These are phyloP conservation scores for Gentiana macrophylla DNA, from an alignment of 257 asterid species.

Conservation along the genomic window DNA sequence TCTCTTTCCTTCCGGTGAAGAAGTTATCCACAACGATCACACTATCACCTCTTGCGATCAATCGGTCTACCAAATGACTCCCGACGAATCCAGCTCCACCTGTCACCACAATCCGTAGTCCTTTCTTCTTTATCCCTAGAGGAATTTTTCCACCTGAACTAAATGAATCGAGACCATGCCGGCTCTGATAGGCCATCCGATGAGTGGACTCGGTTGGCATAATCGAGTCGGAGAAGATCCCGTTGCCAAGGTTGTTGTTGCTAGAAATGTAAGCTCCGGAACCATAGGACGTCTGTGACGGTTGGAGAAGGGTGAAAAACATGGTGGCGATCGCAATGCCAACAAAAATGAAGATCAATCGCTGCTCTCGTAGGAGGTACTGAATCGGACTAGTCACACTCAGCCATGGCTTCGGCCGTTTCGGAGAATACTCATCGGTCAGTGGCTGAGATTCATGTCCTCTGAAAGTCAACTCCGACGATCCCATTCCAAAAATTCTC, in stretches of 20 bases:
- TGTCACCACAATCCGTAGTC: slow-evolving; percentile 73
- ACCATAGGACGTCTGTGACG: slow-evolving; percentile 15
- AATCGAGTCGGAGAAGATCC: slow-evolving; percentile 20
- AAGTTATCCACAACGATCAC: slow-evolving; percentile 96
- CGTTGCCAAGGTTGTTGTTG: neutral
- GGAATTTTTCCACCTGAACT: slow-evolving; percentile 82
- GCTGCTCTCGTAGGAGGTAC: slow-evolving; percentile 41
- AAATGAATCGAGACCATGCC: slow-evolving; percentile 35
- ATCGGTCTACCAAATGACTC: slow-evolving; percentile 85
- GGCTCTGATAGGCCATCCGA: slow-evolving; percentile 44
- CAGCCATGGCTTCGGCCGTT: slow-evolving; percentile 38
- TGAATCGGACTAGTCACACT: slow-evolving; percentile 29
- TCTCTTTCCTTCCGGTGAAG: slow-evolving; percentile 90
- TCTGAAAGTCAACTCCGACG: slow-evolving; percentile 79
- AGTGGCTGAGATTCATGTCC: slow-evolving; percentile 65
- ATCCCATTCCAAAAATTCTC: slow-evolving; percentile 36
- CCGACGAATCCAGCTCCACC: slow-evolving; percentile 99
- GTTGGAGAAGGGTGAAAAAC: slow-evolving; percentile 17
- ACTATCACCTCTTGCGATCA: slow-evolving; percentile 77
- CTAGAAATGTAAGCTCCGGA: neutral
- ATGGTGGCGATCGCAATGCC: slow-evolving; percentile 46
- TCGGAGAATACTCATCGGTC: slow-evolving; percentile 58
- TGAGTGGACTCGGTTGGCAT: slow-evolving; percentile 30
- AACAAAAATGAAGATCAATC: slow-evolving; percentile 30
- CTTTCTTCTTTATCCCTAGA: slow-evolving; percentile 60